Base-by-base conservation (phyloP, 148 eudicot species). In the Rhododendron kiyosumense region DNA sequence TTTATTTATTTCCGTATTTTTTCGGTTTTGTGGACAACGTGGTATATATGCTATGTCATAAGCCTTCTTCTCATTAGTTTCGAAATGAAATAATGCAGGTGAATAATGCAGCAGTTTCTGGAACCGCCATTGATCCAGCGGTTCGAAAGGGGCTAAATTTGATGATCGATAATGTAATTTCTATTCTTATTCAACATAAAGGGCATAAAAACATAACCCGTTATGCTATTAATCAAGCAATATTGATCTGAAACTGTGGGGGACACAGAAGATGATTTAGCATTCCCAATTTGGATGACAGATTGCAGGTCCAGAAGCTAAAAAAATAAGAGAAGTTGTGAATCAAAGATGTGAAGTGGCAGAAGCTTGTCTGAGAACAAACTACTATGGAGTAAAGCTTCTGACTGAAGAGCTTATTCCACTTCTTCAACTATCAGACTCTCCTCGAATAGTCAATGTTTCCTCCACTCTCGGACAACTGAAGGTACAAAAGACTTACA, bases 361-460 rank as follows among this genome's bases (percentile, higher is more conserved):
- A 59, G 90, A 87, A 86, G 81, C 69, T 17, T 89, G 92, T 88
- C 61, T 92, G 65, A 61, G 80, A 49, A 91, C 92, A 85, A 92
- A 92, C 48, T 92, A 89, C 67, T 87, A 89, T 83, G 94, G 90
- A 34, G 86, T 75, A 3, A 92, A 92, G 79, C 46, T 74, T 9
- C 63, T 89, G 28, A 83, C 83, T 24, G 85, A 87, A 69, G 89
- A 86, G 30, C 78, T 92, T 20, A 48, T 90, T 83, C 92, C 91
- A 8, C 89, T 92, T 13, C 94, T 92, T 41, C 87, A 89, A 71
- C 83, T 87, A 28, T 92, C 94, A 2, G 81, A 75, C 61, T 91
- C 92, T 2, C 87, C 90, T 7, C 85, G 89, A 80, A 89, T 92
- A 67, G 90, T 92, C 24, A 92, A 88, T 57, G 74, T 90, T 36